Conservation (phyloP, 805 yeast genomes). For the Candida lessepsii region DNA sequence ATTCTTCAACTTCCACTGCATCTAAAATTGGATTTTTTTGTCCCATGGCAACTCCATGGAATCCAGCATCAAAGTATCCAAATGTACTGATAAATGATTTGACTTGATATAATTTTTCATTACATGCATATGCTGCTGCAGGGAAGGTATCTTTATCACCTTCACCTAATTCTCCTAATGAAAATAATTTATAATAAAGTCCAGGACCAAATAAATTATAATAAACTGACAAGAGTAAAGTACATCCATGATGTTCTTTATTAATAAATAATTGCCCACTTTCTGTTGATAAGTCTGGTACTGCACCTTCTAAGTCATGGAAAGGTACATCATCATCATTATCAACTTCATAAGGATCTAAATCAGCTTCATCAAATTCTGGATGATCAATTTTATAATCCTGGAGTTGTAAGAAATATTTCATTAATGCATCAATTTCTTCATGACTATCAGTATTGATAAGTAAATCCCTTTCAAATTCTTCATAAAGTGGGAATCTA, state of each 20-base stretch:
- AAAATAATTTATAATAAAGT: slow-evolving; percentile 62
- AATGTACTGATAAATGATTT: slow-evolving; percentile 21
- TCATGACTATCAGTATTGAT: slow-evolving; percentile 22
- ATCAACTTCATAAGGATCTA: neutral
- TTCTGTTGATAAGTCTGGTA: slow-evolving; percentile 68
- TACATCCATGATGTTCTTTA: slow-evolving; percentile 55
- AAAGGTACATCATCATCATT: slow-evolving; percentile 19
- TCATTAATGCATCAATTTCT: slow-evolving; percentile 24
- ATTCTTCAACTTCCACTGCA: slow-evolving; percentile 14
- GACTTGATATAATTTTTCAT: slow-evolving; percentile 51
- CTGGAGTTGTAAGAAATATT: slow-evolving; percentile 10
- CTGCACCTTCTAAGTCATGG: slow-evolving; percentile 62
- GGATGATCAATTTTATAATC: slow-evolving; percentile 1
- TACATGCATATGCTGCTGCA: slow-evolving; percentile 58
- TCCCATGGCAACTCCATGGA: slow-evolving; percentile 29
- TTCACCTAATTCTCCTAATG: slow-evolving; percentile 74
- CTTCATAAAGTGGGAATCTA: slow-evolving; percentile 30
- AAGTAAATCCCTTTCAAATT: slow-evolving; percentile 20
- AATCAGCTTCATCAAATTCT: slow-evolving; percentile 1
- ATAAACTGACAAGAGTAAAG: slow-evolving; percentile 58
- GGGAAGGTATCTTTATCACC: slow-evolving; percentile 79
- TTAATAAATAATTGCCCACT: slow-evolving; percentile 67
- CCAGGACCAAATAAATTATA: slow-evolving; percentile 66
- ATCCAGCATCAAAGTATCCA: slow-evolving; percentile 27
- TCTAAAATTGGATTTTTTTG: slow-evolving; percentile 28